Conservation (phyloP, 2,329 filamentous ascomycete species). For the Penicillium sp. region DNA sequence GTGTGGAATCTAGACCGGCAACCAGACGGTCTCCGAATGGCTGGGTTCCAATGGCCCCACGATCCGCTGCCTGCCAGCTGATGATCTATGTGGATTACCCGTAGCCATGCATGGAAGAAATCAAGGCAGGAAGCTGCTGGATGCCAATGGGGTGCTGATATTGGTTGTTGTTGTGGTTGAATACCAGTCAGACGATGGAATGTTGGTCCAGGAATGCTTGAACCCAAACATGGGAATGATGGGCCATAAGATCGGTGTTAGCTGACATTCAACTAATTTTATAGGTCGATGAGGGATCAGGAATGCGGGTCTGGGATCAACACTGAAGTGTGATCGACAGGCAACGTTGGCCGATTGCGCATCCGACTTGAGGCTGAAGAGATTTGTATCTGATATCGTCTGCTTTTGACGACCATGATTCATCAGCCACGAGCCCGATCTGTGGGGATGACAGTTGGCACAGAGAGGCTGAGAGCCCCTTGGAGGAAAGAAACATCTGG, state of each 20-base stretch:
- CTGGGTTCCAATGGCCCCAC: not conserved
- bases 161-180: conserved; percentile 1
- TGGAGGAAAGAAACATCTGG: too few relatives aligned
- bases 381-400: too few relatives aligned
- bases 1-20: conserved; percentile 11
- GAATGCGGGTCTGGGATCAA: not conserved
- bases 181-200: conserved; percentile 1
- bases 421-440: too few relatives aligned
- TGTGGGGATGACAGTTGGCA: not conserved
- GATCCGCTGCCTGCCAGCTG: not conserved
- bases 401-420: too few relatives aligned
- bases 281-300: not conserved
- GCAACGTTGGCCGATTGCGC: too few relatives aligned
- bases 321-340: too few relatives aligned
- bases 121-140: not conserved
- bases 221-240: not conserved
- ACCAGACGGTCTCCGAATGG: not conserved
- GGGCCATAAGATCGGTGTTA: not conserved
- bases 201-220: conserved; percentile 8
- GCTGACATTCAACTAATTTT: not conserved
- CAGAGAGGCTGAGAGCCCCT: too few relatives aligned
- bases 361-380: too few relatives aligned
- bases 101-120: not conserved
- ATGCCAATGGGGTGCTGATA: not conserved
- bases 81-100: not conserved